Base-by-base conservation (phyloP, 164 flowering plant species). In the Euptelea pleiosperma region DNA sequence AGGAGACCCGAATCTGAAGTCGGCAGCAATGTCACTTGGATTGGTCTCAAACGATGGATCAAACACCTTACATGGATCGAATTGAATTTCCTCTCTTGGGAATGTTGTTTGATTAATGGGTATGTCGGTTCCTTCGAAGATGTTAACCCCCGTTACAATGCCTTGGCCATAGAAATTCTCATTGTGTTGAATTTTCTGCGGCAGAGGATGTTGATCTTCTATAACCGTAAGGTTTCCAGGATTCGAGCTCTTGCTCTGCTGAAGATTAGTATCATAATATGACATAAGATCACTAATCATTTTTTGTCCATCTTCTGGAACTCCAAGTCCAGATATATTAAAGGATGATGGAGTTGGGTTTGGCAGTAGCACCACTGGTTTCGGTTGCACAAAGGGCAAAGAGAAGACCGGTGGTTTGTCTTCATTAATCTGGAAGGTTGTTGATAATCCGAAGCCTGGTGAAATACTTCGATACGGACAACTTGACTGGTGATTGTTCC, bases 261-360 rank as follows among this genome's bases (percentile, higher is more conserved):
- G 82, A 34, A 71, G 58, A 67, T 78, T 85, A 18, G 61, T 41
- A 35, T 85, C 89, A 56, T 88, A 88, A 28, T 70, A 60, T 0
- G 83, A 74, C 83, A 86, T 71, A 6, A 88, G 85, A 0, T 86
- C 85, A 33, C 66, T 58, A 12, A 88, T 86, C 74, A 76, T 71
- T 45, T 80, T 80, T 54, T 84, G 85, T 36, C 83, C 96, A 39
- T 88, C 88, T 49, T 81, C 80, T 0, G 90, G 79, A 45, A 88
- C 76, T 16, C 82, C 84, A 34, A 82, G 63, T 18, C 81, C 81
- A 0, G 82, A 51, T 2, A 69, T 58, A 64, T 65, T 67, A 35
- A 76, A 61, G 5, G 75, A 19, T 33, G 76, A 40, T 8, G 57
- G 61, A 6, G 61, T 16, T 21, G 52, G 61, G 42, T 52, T 69